phyloP scores from a whole-genome alignment of 495 filamentous ascomycete genomes.

The Trichoderma asperelloides region DNA sequence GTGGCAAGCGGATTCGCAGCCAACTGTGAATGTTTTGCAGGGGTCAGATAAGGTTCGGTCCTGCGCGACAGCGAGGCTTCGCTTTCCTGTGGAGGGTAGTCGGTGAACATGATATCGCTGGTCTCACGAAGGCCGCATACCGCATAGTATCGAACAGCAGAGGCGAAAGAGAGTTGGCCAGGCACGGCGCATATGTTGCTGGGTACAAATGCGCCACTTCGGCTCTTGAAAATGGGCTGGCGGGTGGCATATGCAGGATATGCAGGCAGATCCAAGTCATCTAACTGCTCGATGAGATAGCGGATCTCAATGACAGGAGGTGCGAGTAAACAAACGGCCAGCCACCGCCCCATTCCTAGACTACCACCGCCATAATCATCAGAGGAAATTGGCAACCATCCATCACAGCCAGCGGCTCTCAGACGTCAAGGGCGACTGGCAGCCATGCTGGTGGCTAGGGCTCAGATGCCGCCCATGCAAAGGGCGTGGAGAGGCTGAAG shows the following conservation, averaged over 20 bases:
- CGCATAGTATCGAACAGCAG: not conserved
- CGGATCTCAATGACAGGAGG: no score
- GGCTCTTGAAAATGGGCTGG: constrained; percentile 1
- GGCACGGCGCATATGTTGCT: not conserved
- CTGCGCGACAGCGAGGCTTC: not conserved
- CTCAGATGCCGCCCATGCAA: no score
- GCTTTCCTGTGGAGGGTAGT: not conserved
- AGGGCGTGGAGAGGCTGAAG: not conserved
- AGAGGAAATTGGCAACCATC: no score
- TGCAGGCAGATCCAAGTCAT: not conserved
- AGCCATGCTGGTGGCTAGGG: no score
- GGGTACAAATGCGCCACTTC: not conserved
- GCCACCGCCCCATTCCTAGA: no score
- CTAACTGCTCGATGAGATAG: not conserved
- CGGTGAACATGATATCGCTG: not conserved
- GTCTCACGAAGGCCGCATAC: not conserved
- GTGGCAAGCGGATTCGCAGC: not conserved
- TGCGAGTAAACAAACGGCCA: no score
- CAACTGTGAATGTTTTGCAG: not conserved
- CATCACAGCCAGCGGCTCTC: not conserved
- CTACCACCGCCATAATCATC: no score
- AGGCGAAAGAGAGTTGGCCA: not conserved
- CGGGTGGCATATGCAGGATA: not conserved
- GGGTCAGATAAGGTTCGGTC: constrained; percentile 5
- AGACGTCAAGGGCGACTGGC: not conserved